Evolutionary conservation across 768 basidiomycete species (phyloP), one percentile per base, ranked within the genome.

Genomic region (Wakefieldia striispora): DNA sequence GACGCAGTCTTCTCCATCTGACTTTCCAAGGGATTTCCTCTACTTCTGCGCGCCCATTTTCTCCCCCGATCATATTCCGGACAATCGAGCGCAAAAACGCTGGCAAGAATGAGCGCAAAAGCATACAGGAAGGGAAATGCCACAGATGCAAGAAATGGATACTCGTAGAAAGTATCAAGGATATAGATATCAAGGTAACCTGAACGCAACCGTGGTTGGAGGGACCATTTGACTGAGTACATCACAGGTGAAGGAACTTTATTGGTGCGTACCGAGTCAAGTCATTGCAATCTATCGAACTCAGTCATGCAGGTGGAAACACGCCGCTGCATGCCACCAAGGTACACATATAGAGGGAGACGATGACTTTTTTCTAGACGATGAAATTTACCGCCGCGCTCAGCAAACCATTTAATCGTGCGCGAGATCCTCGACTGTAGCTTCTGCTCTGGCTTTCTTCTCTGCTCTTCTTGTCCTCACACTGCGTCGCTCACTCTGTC

Each of bases 81-180:
- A 64, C 69, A 12, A 65, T 72, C 2, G 40, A 60, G 1, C 78
- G 85, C 36, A 66, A 62, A 3, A 68, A 75, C 31, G 62, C 79
- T 1, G 76, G 74, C 9, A 87, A 84, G 63, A 74, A 77, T 39
- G 86, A 91, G 61, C 81, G 82, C 49, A 51, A 67, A 0, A 57
- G 69, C 23, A 75, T 91, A 51, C 72, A 78, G 38, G 80, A 92
- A 57, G 91, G 88, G 3, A 81, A 78, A 57, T 93, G 91, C 57
- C 89, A 92, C 71, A 81, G 79, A 57, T 93, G 91, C 67, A 60
- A 65, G 20, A 79, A 78, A 54, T 93, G 90, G 89, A 70, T 90
- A 17, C 66, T 77, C 1, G 69, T 91, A 5, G 83, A 91, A 61
- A 85, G 88, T 8, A 67, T 87, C 47, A 91, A 91, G 69, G 77